phyloP scores from a whole-genome alignment of 176 grass and related monocot species.

The Eremochloa ophiuroides region DNA sequence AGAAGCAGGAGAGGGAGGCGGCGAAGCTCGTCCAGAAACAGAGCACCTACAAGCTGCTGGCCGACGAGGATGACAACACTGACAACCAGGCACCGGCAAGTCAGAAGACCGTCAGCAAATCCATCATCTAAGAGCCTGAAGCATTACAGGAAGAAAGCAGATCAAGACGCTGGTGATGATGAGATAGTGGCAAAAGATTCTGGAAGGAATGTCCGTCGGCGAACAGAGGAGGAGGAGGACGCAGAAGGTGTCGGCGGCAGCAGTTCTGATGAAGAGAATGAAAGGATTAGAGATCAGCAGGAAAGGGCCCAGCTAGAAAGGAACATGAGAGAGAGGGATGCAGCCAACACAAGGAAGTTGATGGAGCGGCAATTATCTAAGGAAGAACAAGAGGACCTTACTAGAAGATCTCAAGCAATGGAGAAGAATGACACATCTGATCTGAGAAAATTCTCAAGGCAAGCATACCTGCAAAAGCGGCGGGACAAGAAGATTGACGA shows the following conservation, averaged over 20 bases:
- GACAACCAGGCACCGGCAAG: slow-evolving; percentile 23
- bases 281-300: slow-evolving; percentile 73
- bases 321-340: slow-evolving; percentile 90
- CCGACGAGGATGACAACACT: slow-evolving; percentile 49
- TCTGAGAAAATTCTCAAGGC: slow-evolving; percentile 80
- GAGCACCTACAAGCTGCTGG: slow-evolving; percentile 69
- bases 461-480: slow-evolving; percentile 76
- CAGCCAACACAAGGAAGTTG: slow-evolving; percentile 72
- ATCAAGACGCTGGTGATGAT: slow-evolving; percentile 58
- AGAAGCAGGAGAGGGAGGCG: slow-evolving; percentile 75
- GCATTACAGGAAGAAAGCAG: slow-evolving; percentile 72
- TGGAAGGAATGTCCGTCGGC: slow-evolving; percentile 38
- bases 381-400: slow-evolving; percentile 78
- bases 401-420: slow-evolving; percentile 65
- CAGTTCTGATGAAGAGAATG: slow-evolving; percentile 61
- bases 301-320: slow-evolving; percentile 84
- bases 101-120: slow-evolving; percentile 3
- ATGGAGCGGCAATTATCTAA: slow-evolving; percentile 81
- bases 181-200: slow-evolving; percentile 10
- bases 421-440: slow-evolving; percentile 76
- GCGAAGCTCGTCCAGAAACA: slow-evolving; percentile 67
- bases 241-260: slow-evolving; percentile 31
- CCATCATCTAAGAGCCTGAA: slow-evolving; percentile 53
- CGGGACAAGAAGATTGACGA: slow-evolving; percentile 93
- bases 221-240: slow-evolving; percentile 44